Evolutionary conservation across 2,329 filamentous ascomycete genomes (phyloP).

Genomic region (Truncatella angustata): DNA sequence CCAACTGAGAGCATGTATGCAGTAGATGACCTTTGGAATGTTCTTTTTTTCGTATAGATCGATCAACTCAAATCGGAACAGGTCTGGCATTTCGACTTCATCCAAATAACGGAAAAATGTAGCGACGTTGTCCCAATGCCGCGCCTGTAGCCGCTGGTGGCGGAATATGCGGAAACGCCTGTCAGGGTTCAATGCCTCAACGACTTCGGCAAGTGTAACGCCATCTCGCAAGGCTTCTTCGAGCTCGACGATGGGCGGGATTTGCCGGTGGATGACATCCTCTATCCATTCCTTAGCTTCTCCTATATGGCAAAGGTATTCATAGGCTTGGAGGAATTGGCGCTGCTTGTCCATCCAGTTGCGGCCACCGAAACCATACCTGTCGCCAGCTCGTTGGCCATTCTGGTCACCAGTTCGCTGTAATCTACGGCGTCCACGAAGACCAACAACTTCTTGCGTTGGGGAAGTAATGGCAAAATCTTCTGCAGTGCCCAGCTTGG

Average conservation of each 20-base stretch:
- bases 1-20: conserved; percentile 96
- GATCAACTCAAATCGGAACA: conserved; percentile 95
- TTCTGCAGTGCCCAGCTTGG: conserved; percentile 72
- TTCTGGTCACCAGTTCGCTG: conserved; percentile 65
- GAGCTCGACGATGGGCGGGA: conserved; percentile 89
- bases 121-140: conserved; percentile 97
- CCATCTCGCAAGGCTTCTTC: conserved; percentile 92
- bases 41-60: conserved; percentile 99
- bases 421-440: conserved; percentile 79
- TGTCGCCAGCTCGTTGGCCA: conserved; percentile 44
- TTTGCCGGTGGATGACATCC: conserved; percentile 38
- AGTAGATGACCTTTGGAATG: conserved; percentile 98
- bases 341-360: conserved; percentile 99
- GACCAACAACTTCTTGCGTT: conserved; percentile 81
- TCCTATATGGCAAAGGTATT: conserved; percentile 97
- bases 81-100: conserved; percentile 86
- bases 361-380: conserved; percentile 73
- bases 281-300: conserved; percentile 99
- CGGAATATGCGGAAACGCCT: conserved; percentile 80
- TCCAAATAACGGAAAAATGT: conserved; percentile 93
- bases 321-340: conserved; percentile 94
- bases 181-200: conserved; percentile 81
- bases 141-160: conserved; percentile 80
- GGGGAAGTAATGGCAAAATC: conserved; percentile 78
- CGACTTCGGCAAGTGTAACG: conserved; percentile 90